Evolutionary conservation across 106 monocot species (phyloP).

Genomic region (Apostasia ramifera): DNA sequence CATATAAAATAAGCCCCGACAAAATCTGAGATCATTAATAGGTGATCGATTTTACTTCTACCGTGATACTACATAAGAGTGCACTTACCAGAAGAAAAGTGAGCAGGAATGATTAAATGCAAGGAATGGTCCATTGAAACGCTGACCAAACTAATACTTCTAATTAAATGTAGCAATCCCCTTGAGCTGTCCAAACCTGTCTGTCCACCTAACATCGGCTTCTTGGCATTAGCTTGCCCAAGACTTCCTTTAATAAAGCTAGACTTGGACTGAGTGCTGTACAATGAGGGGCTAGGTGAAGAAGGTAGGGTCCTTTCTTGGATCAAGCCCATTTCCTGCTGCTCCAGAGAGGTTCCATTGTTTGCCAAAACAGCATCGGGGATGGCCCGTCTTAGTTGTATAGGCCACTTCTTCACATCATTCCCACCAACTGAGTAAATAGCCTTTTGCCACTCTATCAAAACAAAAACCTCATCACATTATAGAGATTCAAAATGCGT

Average conservation of each 20-base stretch:
- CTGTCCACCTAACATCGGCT: constrained; percentile 50
- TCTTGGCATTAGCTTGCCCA: constrained; percentile 55
- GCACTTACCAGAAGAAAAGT: constrained; percentile 50
- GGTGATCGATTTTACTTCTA: too few species aligned
- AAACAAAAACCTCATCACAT: constrained; percentile 9
- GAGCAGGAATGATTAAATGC: constrained; percentile 65
- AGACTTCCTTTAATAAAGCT: constrained; percentile 68
- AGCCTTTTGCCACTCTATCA: constrained; percentile 96
- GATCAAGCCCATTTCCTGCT: constrained; percentile 65
- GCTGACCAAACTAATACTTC: constrained; percentile 77
- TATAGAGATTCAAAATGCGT: not conserved
- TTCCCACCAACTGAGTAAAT: constrained; percentile 87
- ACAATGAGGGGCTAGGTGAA: constrained; percentile 67
- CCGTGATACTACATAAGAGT: not conserved
- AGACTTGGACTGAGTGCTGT: constrained; percentile 69
- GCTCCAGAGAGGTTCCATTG: constrained; percentile 58
- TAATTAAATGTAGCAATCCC: constrained; percentile 70
- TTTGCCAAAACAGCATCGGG: constrained; percentile 43
- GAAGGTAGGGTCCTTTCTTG: constrained; percentile 75
- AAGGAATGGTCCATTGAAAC: constrained; percentile 79
- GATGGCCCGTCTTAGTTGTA: constrained; percentile 64
- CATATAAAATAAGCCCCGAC: too few species aligned
- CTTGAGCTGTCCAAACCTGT: constrained; percentile 39
- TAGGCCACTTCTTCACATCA: constrained; percentile 92
- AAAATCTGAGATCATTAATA: too few species aligned